Percentiles rank a stretch among this genome's conserved stretches.
Evolutionary conservation across 805 yeast genomes (phyloP).

Genomic region (Yarrowia divulgata): DNA sequence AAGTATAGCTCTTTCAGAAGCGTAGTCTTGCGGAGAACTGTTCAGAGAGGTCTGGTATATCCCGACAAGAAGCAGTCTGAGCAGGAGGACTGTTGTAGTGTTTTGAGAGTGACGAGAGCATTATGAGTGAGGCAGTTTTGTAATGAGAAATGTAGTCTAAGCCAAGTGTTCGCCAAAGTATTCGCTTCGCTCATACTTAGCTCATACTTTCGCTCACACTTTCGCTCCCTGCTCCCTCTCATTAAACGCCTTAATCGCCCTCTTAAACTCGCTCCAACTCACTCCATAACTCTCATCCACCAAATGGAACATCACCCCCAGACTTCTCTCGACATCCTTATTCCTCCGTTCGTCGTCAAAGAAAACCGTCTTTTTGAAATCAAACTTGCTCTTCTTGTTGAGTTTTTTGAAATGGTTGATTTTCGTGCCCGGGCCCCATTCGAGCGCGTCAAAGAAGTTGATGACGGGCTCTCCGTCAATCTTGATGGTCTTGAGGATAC

Average conservation of each 20-base stretch:
- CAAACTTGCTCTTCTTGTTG: slow-evolving; percentile 55
- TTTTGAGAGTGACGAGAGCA: too few species aligned
- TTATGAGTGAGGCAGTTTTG: too few species aligned
- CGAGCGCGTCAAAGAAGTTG: slow-evolving; percentile 56
- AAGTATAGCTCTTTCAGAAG: too few species aligned
- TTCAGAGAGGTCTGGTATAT: too few species aligned
- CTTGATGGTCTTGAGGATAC: slow-evolving; percentile 61
- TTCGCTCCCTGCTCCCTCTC: slow-evolving; percentile 47
- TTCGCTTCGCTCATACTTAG: too few species aligned
- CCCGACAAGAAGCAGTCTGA: too few species aligned
- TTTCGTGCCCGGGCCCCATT: slow-evolving; percentile 56
- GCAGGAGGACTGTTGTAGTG: too few species aligned
- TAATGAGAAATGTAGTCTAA: background rate
- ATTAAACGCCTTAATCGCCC: slow-evolving; percentile 41
- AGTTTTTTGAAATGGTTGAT: slow-evolving; percentile 58
- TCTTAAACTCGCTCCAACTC: slow-evolving; percentile 60
- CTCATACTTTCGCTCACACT: too few species aligned
- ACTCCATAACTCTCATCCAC: slow-evolving; percentile 64
- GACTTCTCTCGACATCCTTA: slow-evolving; percentile 67
- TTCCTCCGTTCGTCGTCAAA: slow-evolving; percentile 86
- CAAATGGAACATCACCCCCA: slow-evolving; percentile 75
- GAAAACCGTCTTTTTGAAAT: slow-evolving; percentile 60
- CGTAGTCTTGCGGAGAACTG: too few species aligned
- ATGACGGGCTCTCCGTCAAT: slow-evolving; percentile 63
- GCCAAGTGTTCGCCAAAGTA: background rate